Evolutionary conservation across 352 stramenopile genomes (phyloP), one percentile per base, ranked within the genome.

Genomic region (Globisporangium echinulatum): DNA sequence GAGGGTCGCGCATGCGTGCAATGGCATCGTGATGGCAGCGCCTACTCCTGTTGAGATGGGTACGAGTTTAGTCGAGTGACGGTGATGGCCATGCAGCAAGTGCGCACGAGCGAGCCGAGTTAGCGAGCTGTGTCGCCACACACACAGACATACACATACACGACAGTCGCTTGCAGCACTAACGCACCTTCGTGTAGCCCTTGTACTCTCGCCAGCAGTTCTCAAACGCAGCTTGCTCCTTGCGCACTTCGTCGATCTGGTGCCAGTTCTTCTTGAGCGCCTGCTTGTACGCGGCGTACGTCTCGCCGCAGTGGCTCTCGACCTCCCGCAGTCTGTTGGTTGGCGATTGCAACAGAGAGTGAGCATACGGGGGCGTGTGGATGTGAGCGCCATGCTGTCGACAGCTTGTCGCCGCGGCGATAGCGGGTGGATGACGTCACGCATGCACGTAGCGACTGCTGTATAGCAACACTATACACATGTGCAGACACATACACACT

Each of bases 181-280:
- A 25, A 25, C 25, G 2, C 25, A 25, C 25, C 25, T 66, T 66
- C 53, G 61, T 66, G 67, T 78, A 82, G 46, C 76, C 73, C 77
- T 95, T 93, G 74, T 74, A 79, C 59, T 92, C 75, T 72, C 82
- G 69, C 79, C 86, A 94, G 79, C 87, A 96, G 54, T 77, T 69
- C 69, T 93, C 83, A 58, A 96, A 73, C 57, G 85, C 85, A n/a
- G 71, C 67, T 72, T 96, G 77, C 64, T 94, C 82, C 75, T 93
- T 92, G 63, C 85, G 77, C 65, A 82, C 85, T 60, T 90, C 74
- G 46, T 96, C 81, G 48, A 91, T 79, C 69, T 87, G 79, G 68
- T 92, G 83, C 83, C 83, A 93, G 75, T 92, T 96, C 74, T 89
- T 86, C 77, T 93, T 89, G 10, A 96, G 69, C 60, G 85, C 86